phyloP scores from a whole-genome alignment of 306 rosid genomes.

The Vigna reflexopilosa region DNA sequence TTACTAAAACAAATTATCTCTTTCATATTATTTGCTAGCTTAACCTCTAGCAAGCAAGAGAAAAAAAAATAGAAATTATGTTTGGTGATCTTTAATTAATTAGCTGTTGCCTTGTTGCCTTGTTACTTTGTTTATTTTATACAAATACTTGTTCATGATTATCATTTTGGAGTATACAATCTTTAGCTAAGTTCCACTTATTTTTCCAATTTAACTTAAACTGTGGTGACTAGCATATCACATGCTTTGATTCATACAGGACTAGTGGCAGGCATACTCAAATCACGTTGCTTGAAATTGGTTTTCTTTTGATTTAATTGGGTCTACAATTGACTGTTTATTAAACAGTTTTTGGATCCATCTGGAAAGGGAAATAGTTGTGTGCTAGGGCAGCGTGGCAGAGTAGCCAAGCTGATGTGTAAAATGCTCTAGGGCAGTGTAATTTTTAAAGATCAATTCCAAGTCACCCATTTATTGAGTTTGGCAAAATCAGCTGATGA shows the following conservation, averaged over 20 bases:
- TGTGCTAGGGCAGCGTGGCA: conserved; percentile 29
- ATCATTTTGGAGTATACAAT: background rate
- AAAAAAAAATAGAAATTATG: background rate
- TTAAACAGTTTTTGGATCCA: conserved; percentile 4
- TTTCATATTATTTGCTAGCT: conserved; percentile 32
- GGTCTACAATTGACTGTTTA: conserved; percentile 5
- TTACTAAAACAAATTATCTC: conserved; percentile 18
- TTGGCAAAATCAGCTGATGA: background rate
- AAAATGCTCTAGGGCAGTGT: background rate
- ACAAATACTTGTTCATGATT: background rate
- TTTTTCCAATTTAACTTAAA: conserved; percentile 8
- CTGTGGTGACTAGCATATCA: conserved; percentile 13
- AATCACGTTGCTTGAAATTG: conserved; percentile 12
- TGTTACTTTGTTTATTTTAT: background rate
- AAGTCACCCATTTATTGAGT: conserved; percentile 5
- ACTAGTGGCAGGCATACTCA: background rate
- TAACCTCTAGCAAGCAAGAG: conserved; percentile 19
- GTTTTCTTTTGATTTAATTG: conserved; percentile 3
- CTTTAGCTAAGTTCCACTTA: conserved; percentile 1
- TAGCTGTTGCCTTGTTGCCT: conserved; percentile 28
- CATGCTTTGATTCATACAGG: conserved; percentile 6
- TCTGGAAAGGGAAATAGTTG: conserved; percentile 30
- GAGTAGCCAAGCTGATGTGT: conserved; percentile 12
- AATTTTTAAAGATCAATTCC: background rate
- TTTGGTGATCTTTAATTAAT: background rate